Base-by-base conservation (phyloP, 2,329 filamentous ascomycete genomes). In the Aspergillus latus region DNA sequence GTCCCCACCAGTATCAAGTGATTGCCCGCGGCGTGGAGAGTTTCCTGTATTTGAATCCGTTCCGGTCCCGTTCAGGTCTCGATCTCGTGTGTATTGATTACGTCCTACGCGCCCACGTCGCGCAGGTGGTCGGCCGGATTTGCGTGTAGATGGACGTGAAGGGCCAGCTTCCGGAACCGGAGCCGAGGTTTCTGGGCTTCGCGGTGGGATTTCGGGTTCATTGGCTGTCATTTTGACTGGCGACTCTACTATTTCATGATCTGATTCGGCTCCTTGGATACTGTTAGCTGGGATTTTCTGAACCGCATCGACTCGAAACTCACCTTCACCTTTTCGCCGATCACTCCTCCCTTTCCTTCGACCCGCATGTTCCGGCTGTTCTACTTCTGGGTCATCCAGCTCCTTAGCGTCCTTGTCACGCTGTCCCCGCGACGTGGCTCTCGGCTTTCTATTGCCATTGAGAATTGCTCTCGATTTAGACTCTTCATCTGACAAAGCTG, bases 291-390 rank as follows among this genome's bases (percentile, higher is more conserved):
- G 26, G 28, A 40, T 21, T 28, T 9, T 13, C 39, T 8, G n/a
- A 37, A 34, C 13, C 40, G 32, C 21, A 21, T 21, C 21, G 21
- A 21, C 21, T 21, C 21, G 21, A 21, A 21, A 60, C 68, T 70
- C 80, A 92, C 91, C 91, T 68, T 96, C 92, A 62, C 82, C 87
- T 71, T 90, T 87, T 64, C 92, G 84, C 60, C 90, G 84, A 63
- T 94, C 92, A 42, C 89, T 87, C 54, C 91, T 84, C 49, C 88
- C 89, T 78, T 93, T 94, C 59, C 92, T 84, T 71, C 92, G 89
- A 64, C 82, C 90, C 26, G 87, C 86, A 34, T 88, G 86, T 68
- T 96, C 92, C 30, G 84, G 82, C 54, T 87, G 83, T 63, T 88
- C 86, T 46, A 84, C 80, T 65, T 96, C 91, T 52, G 85, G 84